These are phyloP conservation scores for Paramecium tetraurelia DNA, from an alignment of 73 alveolate genomes.

Conservation along the genomic window DNA sequence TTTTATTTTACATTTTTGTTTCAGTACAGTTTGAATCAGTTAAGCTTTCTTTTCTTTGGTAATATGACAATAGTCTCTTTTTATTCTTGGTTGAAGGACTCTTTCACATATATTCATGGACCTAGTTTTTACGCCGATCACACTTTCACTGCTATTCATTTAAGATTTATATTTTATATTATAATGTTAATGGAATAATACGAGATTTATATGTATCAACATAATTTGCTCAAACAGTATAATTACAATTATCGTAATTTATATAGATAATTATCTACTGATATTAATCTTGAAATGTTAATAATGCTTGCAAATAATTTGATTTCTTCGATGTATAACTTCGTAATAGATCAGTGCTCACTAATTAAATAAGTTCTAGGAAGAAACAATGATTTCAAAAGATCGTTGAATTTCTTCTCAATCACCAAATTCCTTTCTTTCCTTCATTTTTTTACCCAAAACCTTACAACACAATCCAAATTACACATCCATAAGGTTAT, in stretches of 20 bases:
- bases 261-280: background rate
- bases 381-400: background rate
- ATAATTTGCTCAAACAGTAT: background rate
- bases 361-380: background rate
- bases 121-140: background rate
- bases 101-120: background rate
- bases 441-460: no score
- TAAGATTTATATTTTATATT: background rate
- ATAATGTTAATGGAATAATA: background rate
- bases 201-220: background rate
- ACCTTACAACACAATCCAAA: background rate
- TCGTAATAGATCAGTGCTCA: background rate
- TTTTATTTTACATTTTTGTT: conserved; percentile 6
- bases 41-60: conserved; percentile 28
- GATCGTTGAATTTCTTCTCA: background rate
- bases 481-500: background rate
- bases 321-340: background rate
- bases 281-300: background rate
- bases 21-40: conserved; percentile 43
- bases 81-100: background rate
- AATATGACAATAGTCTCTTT: conserved; percentile 42
- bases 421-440: background rate
- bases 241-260: background rate
- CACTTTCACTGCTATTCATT: background rate
- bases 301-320: background rate